phyloP scores from a whole-genome alignment of 495 filamentous ascomycete genomes.

The Elasticomyces elasticus region DNA sequence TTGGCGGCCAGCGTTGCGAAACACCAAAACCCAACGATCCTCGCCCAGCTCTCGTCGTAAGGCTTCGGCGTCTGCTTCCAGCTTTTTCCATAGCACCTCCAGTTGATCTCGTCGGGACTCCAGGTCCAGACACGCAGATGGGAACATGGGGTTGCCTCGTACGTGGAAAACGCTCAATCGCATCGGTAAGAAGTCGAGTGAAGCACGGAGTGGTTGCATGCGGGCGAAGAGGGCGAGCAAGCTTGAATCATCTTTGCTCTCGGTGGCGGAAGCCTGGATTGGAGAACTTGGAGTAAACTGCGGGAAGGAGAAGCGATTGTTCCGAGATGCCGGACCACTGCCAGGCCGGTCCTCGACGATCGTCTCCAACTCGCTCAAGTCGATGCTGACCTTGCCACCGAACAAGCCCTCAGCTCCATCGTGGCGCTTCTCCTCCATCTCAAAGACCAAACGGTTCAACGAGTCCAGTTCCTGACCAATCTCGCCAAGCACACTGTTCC shows the following conservation, averaged over 20 bases:
- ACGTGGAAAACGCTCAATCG: conserved; percentile 72
- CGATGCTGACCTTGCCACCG: conserved; percentile 44
- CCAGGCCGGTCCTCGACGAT: conserved; percentile 82
- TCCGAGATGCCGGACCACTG: conserved; percentile 37
- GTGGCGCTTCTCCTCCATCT: conserved; percentile 92
- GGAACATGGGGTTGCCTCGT: conserved; percentile 65
- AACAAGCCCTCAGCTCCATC: conserved; percentile 47
- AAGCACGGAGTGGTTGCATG: conserved; percentile 88
- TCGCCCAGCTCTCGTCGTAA: conserved; percentile 82
- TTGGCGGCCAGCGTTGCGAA: conserved; percentile 84
- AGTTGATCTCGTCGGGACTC: conserved; percentile 58
- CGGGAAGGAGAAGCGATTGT: conserved; percentile 59
- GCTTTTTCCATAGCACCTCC: conserved; percentile 68
- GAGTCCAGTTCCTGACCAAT: conserved; percentile 84
- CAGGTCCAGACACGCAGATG: conserved; percentile 81
- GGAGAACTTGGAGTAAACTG: conserved; percentile 42
- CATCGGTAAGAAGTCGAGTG: conserved; percentile 96
- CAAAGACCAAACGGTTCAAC: conserved; percentile 72
- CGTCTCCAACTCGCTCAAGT: conserved; percentile 83
- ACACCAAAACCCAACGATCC: conserved; percentile 90
- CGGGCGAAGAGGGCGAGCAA: conserved; percentile 81
- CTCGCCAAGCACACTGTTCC: conserved; percentile 86
- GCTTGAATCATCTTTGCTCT: conserved; percentile 56
- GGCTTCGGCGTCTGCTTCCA: conserved; percentile 79
- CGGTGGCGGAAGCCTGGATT: conserved; percentile 44